Base-by-base conservation (phyloP, 164 flowering plant species). In the Akebia trifoliata region DNA sequence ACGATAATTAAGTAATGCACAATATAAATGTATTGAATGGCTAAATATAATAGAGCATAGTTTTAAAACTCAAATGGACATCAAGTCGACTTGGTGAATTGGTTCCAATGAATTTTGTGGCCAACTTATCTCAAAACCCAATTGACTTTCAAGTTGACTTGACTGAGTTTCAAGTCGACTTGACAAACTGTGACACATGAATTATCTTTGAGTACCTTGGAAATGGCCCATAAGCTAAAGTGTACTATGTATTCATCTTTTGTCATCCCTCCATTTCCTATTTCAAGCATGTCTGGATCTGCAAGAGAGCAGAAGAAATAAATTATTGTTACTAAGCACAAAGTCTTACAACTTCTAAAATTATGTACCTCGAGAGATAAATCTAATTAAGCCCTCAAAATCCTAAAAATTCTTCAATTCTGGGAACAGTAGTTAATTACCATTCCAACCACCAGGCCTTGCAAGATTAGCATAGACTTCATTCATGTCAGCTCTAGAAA, bases 251-350 rank as follows among this genome's bases (percentile, higher is more conserved):
- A 86, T 65, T 92, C 96, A 51, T 82, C 59, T 15, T 77, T 69
- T 1, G 84, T 86, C 98, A 92, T 86, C 48, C 96, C 89, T 54
- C 98, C 98, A 58, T 92, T 89, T 62, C 95, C 98, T 47, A 92
- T 80, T 70, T 92, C 98, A 62, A 89, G 95, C 96, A 92, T 85
- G 70, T 89, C 96, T 30, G 98, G 98, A 76, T 89, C 96, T 87
- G 78, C 49, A 39, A 31, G 40, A 24, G 51, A 1, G 38, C 40
- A 37, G 9, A 4, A 4, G 22, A 29, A 11, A 8, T 4, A 42
- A 24, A 42, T 18, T 5, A n/a, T 40, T 17, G 17, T 14, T 40
- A 15, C 15, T 40, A 2, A 40, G 20, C 24, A 42, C n/a, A 42
- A 18, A 42, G 1, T 4, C 46, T 42, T 42, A 17, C 20, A 7